Evolutionary conservation across 192 early-diverging fungal genomes (phyloP).

Genomic region (Oehlia diaphana): DNA sequence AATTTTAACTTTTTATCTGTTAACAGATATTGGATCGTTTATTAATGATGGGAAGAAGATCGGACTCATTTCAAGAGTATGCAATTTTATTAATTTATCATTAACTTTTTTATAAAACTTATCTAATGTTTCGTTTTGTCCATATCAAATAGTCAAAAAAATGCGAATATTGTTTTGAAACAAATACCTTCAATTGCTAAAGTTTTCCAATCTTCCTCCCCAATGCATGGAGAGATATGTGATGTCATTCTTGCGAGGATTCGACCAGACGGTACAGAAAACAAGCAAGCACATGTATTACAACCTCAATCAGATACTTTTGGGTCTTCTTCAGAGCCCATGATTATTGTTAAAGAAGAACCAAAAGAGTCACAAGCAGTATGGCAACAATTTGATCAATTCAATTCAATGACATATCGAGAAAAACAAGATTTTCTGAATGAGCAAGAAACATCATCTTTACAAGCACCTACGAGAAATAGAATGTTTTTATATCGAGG

Average conservation of each 20-base stretch:
- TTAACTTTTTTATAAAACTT: neutral
- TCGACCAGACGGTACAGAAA: constrained; percentile 28
- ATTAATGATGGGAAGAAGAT: neutral
- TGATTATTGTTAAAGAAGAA: neutral
- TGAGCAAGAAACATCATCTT: neutral
- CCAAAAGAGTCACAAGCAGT: neutral
- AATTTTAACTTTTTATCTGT: neutral
- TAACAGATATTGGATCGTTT: constrained; percentile 16
- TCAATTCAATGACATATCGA: neutral
- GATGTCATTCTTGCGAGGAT: constrained; percentile 1
- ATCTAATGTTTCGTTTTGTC: neutral
- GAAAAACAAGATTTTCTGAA: constrained; percentile 20
- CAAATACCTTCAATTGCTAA: constrained; percentile 6
- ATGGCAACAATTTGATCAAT: constrained; percentile 21
- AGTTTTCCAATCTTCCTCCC: constrained; percentile 14
- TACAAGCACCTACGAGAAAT: neutral
- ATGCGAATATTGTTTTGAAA: constrained; percentile 4
- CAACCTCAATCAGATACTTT: neutral
- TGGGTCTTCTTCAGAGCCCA: neutral
- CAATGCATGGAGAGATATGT: constrained; percentile 11
- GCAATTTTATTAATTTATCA: neutral
- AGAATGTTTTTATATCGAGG: neutral
- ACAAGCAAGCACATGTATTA: neutral
- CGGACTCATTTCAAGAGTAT: constrained; percentile 19
- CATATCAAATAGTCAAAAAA: constrained; percentile 20